Base-by-base conservation (phyloP, 106 monocot species). In the Dioscorea zingiberensis region DNA sequence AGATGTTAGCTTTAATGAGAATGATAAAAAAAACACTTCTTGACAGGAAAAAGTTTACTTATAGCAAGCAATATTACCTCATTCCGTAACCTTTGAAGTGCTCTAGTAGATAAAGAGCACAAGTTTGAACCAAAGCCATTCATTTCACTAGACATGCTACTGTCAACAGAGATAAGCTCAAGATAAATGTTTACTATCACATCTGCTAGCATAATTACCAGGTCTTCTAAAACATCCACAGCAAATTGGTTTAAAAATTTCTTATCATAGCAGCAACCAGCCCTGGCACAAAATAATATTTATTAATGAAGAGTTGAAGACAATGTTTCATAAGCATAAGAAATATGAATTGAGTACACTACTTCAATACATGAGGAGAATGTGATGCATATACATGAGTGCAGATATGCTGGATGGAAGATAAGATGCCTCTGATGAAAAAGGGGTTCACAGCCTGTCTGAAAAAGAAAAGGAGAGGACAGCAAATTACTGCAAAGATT, bases 91-190 rank as follows among this genome's bases (percentile, higher is more conserved):
- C 71, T 83, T 62, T 95, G 95, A 65, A 95, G 82, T 60, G 65
- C 71, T 78, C 95, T 83, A 26, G 91, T 95, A 30, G 95, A 85
- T 29, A 95, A 73, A 49, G 71, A 63, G 59, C 95, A 95, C 58
- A 95, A 70, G 13, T 63, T 70, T 64, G 79, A 74, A 61, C 80
- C 75, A 66, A 78, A 61, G n/a, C 68, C 44, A 78, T 67, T 79
- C 27, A 85, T 73, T 62, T 88, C 83, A 55, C 27, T 72, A 32
- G 85, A 71, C 51, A 86, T 58, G 28, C 68, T 74, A 81, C 95
- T 80, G 65, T 95, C 91, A 47, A 95, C 64, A 38, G 91, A 95
- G 60, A 95, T 85, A 72, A 95, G 87, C 67, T 91, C 91, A 15
- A 95, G 63, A 71, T 85, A 95, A 19, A 83, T 63, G 75, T 73